Evolutionary conservation across 2,329 filamentous ascomycete genomes (phyloP), one percentile per base, ranked within the genome.

Genomic region (Ascocoryne sarcoides): DNA sequence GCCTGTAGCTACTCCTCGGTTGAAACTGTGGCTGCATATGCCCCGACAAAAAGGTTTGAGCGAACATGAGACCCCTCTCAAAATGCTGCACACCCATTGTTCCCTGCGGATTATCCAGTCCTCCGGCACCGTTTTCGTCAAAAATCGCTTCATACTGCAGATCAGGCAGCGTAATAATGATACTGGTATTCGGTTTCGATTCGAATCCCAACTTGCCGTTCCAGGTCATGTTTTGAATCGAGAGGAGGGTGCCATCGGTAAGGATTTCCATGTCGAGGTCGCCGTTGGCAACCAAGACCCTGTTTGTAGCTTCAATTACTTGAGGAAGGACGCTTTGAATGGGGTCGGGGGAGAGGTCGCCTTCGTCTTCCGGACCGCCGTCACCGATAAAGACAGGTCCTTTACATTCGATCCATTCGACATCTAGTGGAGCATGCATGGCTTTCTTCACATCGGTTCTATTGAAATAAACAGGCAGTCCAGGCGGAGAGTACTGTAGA

Each of bases 151-250:
- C 26, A 26, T 53, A 52, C 39, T 52, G 43, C 32, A 53, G 30
- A 45, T 54, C 47, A 1, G 47, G 47, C 9, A 53, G 26, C 2
- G 40, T 50, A 32, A 52, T 54, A 7, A 49, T 45, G 30, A 53
- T 48, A 3, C 43, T 44, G 2, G 37, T 49, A 14, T 46, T 52
- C 0, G 69, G 69, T 16, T 63, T 62, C 4, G 53, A 42, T 17
- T 66, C 61, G 31, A 73, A 63, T 9, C 69, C 69, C 37, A 69
- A 65, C 2, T 53, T 45, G 10, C 69, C 69, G 50, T 69, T 65
- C 68, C 69, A 73, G 2, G 69, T 73, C 60, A 71, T 65, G 55
- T 73, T 73, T 51, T 73, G 69, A 29, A 75, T 60, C 3, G 67
- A 64, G 15, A 74, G 59, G 4, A 73, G 59, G 0, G 70, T 73